These are phyloP conservation scores for Boletus reticulatus DNA, from an alignment of 768 basidiomycete genomes.

Conservation along the genomic window DNA sequence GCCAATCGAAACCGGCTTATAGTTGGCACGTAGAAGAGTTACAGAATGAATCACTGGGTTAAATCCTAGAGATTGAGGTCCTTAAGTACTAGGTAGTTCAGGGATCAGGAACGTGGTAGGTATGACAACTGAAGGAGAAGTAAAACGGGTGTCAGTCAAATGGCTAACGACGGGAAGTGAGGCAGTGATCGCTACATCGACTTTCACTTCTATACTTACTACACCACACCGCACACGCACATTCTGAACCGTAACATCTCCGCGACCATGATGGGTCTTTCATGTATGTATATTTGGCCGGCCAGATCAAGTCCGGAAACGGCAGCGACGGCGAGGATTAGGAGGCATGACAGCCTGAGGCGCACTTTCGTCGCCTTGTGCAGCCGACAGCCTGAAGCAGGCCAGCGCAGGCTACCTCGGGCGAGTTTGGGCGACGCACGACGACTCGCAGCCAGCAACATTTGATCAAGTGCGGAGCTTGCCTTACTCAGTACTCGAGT, in stretches of 20 bases:
- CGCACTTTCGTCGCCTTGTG: constrained; percentile 3
- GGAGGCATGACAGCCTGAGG: constrained; percentile 3
- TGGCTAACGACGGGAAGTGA: too few species aligned
- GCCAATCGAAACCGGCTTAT: too few species aligned
- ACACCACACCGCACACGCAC: not conserved
- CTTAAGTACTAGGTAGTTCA: too few species aligned
- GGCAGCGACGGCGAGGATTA: constrained; percentile 7
- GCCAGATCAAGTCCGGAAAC: not conserved
- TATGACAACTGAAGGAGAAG: too few species aligned
- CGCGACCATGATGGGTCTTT: not conserved
- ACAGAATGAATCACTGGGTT: too few species aligned
- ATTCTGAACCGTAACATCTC: not conserved
- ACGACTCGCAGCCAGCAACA: constrained; percentile 5
- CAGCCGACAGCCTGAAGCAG: constrained; percentile 8
- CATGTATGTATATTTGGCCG: not conserved
- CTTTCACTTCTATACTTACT: not conserved
- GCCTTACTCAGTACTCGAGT: constrained; percentile 14
- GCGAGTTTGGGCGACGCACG: constrained; percentile 1
- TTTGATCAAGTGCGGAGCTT: constrained; percentile 16
- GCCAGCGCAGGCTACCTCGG: constrained; percentile 8
- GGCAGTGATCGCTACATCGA: too few species aligned
- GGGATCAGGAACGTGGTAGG: too few species aligned
- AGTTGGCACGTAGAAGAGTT: too few species aligned
- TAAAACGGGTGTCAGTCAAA: too few species aligned
- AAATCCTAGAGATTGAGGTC: too few species aligned